These are phyloP conservation scores for Ophiocordyceps camponoti-leonardi DNA, from an alignment of 2,329 filamentous ascomycete genomes.

Conservation along the genomic window DNA sequence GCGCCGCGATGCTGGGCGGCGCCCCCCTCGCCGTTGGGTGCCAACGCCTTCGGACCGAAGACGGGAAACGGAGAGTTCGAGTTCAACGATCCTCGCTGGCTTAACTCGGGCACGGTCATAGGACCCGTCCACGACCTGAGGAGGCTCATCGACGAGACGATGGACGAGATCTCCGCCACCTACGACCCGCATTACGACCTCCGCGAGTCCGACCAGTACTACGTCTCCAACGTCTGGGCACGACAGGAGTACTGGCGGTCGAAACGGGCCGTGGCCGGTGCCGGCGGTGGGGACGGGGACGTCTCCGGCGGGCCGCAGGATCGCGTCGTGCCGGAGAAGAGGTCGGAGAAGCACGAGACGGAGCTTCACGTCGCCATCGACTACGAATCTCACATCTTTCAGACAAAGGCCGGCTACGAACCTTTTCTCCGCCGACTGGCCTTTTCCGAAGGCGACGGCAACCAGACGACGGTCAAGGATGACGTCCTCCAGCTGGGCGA, in stretches of 20 bases:
- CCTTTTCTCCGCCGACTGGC: constrained; percentile 15
- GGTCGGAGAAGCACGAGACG: constrained; percentile 6
- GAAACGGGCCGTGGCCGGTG: constrained; percentile 8
- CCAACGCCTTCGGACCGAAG: constrained; percentile 17
- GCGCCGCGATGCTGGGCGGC: constrained; percentile 22
- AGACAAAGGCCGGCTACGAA: constrained; percentile 19
- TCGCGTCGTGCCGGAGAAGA: constrained; percentile 7
- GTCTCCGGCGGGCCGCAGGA: constrained; percentile 5
- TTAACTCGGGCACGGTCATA: constrained; percentile 29
- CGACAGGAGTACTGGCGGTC: constrained; percentile 23
- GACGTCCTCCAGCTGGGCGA: constrained; percentile 10
- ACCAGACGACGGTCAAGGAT: constrained; percentile 6
- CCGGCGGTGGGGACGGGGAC: constrained; percentile 5
- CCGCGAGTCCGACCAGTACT: constrained; percentile 24
- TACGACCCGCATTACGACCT: constrained; percentile 14
- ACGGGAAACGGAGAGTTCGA: constrained; percentile 13
- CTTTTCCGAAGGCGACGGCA: constrained; percentile 12
- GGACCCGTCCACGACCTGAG: constrained; percentile 17
- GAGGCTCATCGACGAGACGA: constrained; percentile 9
- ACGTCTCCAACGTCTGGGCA: constrained; percentile 23
- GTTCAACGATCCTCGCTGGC: constrained; percentile 19
- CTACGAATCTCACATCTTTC: constrained; percentile 22
- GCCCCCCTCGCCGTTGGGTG: constrained; percentile 16
- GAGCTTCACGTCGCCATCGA: constrained; percentile 21
- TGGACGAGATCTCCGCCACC: constrained; percentile 14